Evolutionary conservation across 2,329 filamentous ascomycete genomes (phyloP), one percentile per base, ranked within the genome.

Genomic region (Fusarium xyrophilum): DNA sequence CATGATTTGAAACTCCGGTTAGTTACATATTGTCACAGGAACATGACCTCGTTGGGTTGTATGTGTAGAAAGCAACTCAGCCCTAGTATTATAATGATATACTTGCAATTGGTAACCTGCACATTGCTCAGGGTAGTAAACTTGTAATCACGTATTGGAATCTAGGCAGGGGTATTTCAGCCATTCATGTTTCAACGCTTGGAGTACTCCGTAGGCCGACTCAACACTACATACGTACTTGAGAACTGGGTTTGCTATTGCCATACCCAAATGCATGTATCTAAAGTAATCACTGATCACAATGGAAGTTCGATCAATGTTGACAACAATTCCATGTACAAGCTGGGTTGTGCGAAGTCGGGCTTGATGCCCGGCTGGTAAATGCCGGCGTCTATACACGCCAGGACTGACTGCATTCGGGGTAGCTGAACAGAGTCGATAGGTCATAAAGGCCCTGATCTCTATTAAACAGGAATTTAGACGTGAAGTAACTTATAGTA

Each of bases 381-480:
- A 40, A 17, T 36, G 36, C n/a, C 50, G 33, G 35, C 23, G 21
- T 14, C 15, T 23, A 6, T 28, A 43, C 33, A 13, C 28, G 25
- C 39, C 25, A 30, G 43, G n/a, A 46, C n/a, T 30, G n/a, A 23
- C 14, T 15, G 32, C 14, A 33, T 36, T 25, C 12, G 21, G 23
- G 35, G n/a, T 28, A 52, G 32, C 38, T 32, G 48, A 27, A 35
- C 27, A 27, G 32, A 50, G 39, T 40, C 44, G 61, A 47, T 33
- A 43, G 23, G 46, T 50, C 50, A 66, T 35, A 53, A 67, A 30
- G n/a, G n/a, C n/a, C n/a, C n/a, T n/a, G n/a, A n/a, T n/a, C n/a
- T n/a, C n/a, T n/a, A n/a, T n/a, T n/a, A n/a, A n/a, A n/a, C n/a
- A n/a, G n/a, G n/a, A n/a, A n/a, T n/a, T n/a, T n/a, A n/a, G n/a